A percentile compares a stretch with the other conserved stretches of the same genome.
phyloP scores from a whole-genome alignment of 2,329 filamentous ascomycete genomes.

The Raffaelea deltoideospora region DNA sequence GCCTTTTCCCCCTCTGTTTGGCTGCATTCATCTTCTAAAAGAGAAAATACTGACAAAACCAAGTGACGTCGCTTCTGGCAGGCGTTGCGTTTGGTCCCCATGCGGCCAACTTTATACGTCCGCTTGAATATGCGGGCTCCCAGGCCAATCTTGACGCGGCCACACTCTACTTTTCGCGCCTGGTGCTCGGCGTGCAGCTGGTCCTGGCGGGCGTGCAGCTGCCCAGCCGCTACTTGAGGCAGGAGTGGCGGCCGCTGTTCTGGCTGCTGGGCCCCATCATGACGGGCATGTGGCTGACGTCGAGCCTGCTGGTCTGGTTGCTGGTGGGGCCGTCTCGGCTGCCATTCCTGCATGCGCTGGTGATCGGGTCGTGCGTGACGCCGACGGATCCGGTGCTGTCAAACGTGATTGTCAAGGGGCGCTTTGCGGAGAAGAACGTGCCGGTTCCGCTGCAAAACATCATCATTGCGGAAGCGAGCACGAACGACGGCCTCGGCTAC shows the following conservation, averaged over 20 bases:
- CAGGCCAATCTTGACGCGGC: constrained; percentile 48
- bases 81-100: constrained; percentile 68
- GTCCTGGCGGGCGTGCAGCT: constrained; percentile 80
- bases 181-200: constrained; percentile 81
- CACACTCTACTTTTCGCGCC: constrained; percentile 70
- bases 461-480: constrained; percentile 68
- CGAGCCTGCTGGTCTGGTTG: constrained; percentile 64
- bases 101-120: constrained; percentile 61
- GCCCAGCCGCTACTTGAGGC: constrained; percentile 64
- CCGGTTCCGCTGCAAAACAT: constrained; percentile 68
- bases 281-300: constrained; percentile 73
- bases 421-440: constrained; percentile 78
- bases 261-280: constrained; percentile 73
- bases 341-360: constrained; percentile 62
- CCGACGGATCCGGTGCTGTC: constrained; percentile 81
- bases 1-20: too few relatives aligned
- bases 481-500: constrained; percentile 81
- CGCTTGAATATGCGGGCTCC: constrained; percentile 54
- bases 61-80: constrained; percentile 70
- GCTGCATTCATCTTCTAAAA: too few relatives aligned
- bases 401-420: constrained; percentile 68
- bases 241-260: constrained; percentile 61
- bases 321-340: constrained; percentile 53
- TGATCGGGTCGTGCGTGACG: constrained; percentile 74
- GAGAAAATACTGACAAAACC: neutral